phyloP scores from a whole-genome alignment of 1,284 basidiomycete species.

The Cutaneotrichosporon mucoides region DNA sequence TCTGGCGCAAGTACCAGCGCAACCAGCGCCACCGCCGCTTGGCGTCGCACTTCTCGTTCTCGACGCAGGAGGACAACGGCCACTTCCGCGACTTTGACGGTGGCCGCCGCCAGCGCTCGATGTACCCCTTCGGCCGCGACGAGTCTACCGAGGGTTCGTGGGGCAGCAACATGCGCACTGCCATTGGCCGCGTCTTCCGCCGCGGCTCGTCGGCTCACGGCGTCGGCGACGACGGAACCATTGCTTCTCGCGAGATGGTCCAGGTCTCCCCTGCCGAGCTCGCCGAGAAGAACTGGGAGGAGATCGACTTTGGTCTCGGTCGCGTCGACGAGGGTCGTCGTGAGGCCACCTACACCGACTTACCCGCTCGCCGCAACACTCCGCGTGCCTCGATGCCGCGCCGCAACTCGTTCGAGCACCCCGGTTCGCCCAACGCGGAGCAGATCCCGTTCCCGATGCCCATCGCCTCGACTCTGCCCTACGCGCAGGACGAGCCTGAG shows the following conservation, averaged over 20 bases:
- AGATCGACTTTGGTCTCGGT: conserved; percentile 50
- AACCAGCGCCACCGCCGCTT: conserved; percentile 41
- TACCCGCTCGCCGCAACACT: conserved; percentile 10
- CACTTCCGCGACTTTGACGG: conserved; percentile 11
- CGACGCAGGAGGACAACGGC: conserved; percentile 43
- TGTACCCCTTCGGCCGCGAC: conserved; percentile 35
- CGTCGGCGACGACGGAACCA: conserved; percentile 22
- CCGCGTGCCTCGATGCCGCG: not conserved
- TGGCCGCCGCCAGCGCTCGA: conserved; percentile 26
- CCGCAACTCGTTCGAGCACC: conserved; percentile 8
- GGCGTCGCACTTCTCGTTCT: conserved; percentile 48
- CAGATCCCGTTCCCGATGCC: conserved; percentile 16
- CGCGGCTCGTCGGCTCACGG: conserved; percentile 14
- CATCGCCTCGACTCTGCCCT: conserved; percentile 22
- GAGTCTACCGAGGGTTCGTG: conserved; percentile 24
- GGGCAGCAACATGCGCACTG: conserved; percentile 22
- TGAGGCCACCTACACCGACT: conserved; percentile 20
- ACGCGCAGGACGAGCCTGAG: conserved; percentile 5
- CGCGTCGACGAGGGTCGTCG: conserved; percentile 38
- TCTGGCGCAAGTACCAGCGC: conserved; percentile 39
- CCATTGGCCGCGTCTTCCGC: conserved; percentile 24
- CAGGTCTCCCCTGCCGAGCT: conserved; percentile 14
- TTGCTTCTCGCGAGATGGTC: conserved; percentile 24
- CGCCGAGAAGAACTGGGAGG: conserved; percentile 44
- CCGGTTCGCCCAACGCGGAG: not conserved